phyloP scores from a whole-genome alignment of 2,329 filamentous ascomycete species.

The Magnaporthiopsis incrustans region DNA sequence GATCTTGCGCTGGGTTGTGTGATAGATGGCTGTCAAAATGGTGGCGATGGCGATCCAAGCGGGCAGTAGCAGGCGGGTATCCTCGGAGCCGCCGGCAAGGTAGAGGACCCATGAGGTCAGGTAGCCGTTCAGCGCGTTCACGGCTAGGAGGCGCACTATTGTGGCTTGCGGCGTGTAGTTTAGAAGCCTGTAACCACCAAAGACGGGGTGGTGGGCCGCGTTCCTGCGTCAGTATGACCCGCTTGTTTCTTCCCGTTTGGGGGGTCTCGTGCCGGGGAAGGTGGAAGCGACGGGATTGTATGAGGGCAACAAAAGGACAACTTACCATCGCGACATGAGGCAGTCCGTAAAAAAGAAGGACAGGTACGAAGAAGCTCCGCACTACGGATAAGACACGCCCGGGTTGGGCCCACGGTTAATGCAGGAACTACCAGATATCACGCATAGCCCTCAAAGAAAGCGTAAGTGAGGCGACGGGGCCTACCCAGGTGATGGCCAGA shows the following conservation, averaged over 20 bases:
- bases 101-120: constrained; percentile 65
- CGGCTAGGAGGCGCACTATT: constrained; percentile 68
- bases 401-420: neutral
- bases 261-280: neutral
- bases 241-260: neutral
- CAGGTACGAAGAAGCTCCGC: constrained; percentile 67
- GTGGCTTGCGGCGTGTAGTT: constrained; percentile 78
- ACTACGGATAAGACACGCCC: constrained; percentile 37
- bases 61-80: constrained; percentile 63
- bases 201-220: neutral
- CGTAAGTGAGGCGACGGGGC: constrained; percentile 20
- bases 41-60: constrained; percentile 74
- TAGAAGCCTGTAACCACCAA: constrained; percentile 54
- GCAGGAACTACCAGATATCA: constrained; percentile 3
- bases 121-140: constrained; percentile 67
- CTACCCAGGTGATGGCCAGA: constrained; percentile 67
- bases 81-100: constrained; percentile 60
- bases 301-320: neutral
- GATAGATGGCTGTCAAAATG: constrained; percentile 65
- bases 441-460: neutral
- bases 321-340: constrained; percentile 73
- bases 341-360: constrained; percentile 80
- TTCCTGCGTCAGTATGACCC: neutral
- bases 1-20: constrained; percentile 69
- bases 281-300: neutral